These are phyloP conservation scores for Apiosordaria backusii DNA, from an alignment of 495 filamentous ascomycete genomes.

Conservation along the genomic window DNA sequence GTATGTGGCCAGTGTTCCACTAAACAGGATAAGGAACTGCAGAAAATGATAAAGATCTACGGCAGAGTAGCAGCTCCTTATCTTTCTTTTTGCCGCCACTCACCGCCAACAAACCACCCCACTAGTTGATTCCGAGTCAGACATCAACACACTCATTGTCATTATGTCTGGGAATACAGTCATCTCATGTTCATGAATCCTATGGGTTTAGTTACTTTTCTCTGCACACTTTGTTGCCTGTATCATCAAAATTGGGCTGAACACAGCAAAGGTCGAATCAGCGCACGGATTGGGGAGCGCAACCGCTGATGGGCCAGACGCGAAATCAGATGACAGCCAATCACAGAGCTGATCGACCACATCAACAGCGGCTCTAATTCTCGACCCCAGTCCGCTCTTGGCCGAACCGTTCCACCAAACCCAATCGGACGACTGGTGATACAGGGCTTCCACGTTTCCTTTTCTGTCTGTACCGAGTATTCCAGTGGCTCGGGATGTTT, in stretches of 20 bases:
- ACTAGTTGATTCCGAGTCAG: too few species aligned
- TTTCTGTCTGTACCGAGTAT: not conserved
- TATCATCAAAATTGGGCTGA: not conserved
- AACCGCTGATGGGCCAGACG: not conserved
- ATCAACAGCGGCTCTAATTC: not conserved
- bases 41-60: too few species aligned
- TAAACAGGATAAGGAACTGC: too few species aligned
- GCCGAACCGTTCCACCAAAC: not conserved
- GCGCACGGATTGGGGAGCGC: not conserved
- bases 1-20: too few species aligned
- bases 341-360: not conserved
- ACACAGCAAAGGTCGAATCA: not conserved
- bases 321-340: conserved; percentile 2
- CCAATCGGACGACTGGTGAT: not conserved
- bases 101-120: too few species aligned
- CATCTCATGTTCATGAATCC: too few species aligned
- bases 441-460: not conserved
- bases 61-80: too few species aligned
- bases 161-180: too few species aligned
- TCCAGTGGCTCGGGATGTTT: not conserved
- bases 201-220: too few species aligned
- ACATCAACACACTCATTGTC: too few species aligned
- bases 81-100: too few species aligned
- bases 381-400: not conserved
- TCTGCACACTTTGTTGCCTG: too few species aligned